Base-by-base conservation (phyloP, 495 filamentous ascomycete genomes). In the Hyaloscypha variabilis region DNA sequence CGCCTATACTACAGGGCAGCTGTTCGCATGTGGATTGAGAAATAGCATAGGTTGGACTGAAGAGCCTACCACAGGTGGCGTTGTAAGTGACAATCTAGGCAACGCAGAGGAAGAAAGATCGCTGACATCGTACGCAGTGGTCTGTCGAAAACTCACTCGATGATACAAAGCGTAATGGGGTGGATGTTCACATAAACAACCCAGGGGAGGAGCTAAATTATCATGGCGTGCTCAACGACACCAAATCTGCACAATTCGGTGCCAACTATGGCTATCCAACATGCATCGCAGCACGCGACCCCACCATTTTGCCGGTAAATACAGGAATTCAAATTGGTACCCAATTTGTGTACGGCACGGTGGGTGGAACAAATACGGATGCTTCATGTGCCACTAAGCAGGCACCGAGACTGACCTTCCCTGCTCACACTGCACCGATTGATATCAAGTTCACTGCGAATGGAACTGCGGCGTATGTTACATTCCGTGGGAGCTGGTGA, bases 141-240 rank as follows among this genome's bases (percentile, higher is more conserved):
- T 81, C 80, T 6, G 88, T 91, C n/a, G 90, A 92, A 71, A 92
- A 92, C 70, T 85, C 81, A 46, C 86, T 81, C 6, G 89, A 92
- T 68, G 58, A 89, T 8, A 76, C 90, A 17, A 67, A 54, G 13
- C 79, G 88, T 19, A 68, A 80, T 63, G 81, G 80, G 1, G 60
- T 72, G 29, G 87, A 91, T 64, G 81, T 91, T 39, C 87, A 90
- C 69, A 71, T 82, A 50, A 78, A 90, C 42, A 91, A 91, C 65
- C 90, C 90, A 0, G 88, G 84, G 19, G 90, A 91, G 70, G 87
- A 92, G 67, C 72, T 92, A 56, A 92, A 92, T 71, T 90, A 80
- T 74, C 85, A 88, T 17, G 90, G 89, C 3, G 77, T 81, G 46
- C 77, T 91, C 1, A 79, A 83, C 60, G 74, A 74, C 3, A 77